Base-by-base conservation (phyloP, 305 asterid genomes). In the Solanum aculeatissimum region DNA sequence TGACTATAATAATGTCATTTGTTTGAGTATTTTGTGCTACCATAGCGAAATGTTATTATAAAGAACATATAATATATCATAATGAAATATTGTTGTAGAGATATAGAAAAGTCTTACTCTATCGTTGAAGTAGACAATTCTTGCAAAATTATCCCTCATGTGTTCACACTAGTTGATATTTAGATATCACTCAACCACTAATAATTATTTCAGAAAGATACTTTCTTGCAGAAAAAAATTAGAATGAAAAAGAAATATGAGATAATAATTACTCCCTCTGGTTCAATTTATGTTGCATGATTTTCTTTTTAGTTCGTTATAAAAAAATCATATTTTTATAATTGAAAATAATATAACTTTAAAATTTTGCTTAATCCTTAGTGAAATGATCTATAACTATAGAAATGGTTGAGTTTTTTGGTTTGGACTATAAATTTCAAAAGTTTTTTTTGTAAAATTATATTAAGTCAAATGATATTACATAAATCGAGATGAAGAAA, bases 391-490 rank as follows among this genome's bases (percentile, higher is more conserved):
- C 9, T n/a, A n/a, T 57, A 57, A 25, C 27, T 7, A n/a, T 0
- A n/a, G 1, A 57, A 57, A 57, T 57, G 7, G 0, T 4, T 0
- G 0, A 57, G 65, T 57, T 29, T 29, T 29, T 29, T 1, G 0
- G 4, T 57, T 57, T 57, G 29, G 29, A 4, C 21, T n/a, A 21
- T 29, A 57, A 57, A 57, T 57, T 57, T 57, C 29, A 57, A n/a
- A 57, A 57, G 0, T 0, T 9, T 57, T n/a, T 57, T 57, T 57
- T 29, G n/a, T 57, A 0, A 57, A 57, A 1, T 1, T 12, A 1
- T 57, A 4, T n/a, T 0, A 9, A 57, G 65, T 57, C 9, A 19
- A 57, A n/a, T n/a, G 0, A 2, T 57, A 0, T n/a, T 12, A 3
- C 3, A 57, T 57, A 4, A 57, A 57, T 57, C 0, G 7, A n/a